These are phyloP conservation scores for Herpetospermum pedunculosum DNA, from an alignment of 306 rosid genomes.

Conservation along the genomic window DNA sequence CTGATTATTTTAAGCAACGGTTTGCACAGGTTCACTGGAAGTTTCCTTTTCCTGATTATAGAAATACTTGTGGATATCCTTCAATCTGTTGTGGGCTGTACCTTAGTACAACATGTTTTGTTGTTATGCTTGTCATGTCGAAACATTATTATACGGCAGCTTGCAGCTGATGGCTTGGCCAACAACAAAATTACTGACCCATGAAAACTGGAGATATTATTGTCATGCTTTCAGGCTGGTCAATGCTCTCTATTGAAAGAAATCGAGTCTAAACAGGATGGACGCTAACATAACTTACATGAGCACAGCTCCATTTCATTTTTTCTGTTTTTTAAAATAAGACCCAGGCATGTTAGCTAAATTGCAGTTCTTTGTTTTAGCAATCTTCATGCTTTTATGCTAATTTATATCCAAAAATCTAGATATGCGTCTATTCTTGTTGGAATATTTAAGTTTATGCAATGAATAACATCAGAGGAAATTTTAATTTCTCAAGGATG, in stretches of 20 bases:
- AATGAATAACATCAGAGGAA: neutral
- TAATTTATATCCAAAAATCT: too few relatives aligned
- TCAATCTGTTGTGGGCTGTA: neutral
- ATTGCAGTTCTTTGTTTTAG: neutral
- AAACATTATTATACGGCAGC: neutral
- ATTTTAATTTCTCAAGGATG: neutral
- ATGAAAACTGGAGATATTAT: neutral
- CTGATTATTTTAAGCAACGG: slow-evolving; percentile 92
- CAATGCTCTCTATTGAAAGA: neutral
- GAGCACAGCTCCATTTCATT: neutral
- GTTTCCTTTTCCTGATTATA: slow-evolving; percentile 1
- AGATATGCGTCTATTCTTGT: neutral
- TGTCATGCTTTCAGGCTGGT: neutral
- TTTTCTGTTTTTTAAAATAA: neutral
- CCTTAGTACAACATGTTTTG: neutral
- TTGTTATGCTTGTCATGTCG: neutral
- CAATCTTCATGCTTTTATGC: neutral
- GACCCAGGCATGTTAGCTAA: neutral
- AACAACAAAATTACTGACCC: neutral
- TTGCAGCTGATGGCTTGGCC: neutral
- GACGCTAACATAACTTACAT: neutral
- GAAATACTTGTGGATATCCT: neutral
- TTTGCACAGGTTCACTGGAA: slow-evolving; percentile 74
- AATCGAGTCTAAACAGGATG: neutral
- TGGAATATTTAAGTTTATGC: neutral